phyloP scores from a whole-genome alignment of 345 rosid species.

The Dipteronia sinensis region DNA sequence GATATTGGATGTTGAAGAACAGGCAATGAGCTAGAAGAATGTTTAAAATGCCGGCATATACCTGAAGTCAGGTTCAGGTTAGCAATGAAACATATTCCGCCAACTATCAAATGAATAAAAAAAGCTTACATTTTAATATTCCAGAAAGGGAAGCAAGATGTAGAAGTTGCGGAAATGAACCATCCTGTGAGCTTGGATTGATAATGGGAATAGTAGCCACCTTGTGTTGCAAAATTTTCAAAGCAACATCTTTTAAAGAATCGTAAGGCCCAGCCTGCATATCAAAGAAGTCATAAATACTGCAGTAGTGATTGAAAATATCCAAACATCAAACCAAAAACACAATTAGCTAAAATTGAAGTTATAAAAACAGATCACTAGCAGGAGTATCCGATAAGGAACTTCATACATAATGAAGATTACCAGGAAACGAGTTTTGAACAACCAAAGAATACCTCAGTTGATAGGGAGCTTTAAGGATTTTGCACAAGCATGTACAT shows the following conservation, averaged over 20 bases:
- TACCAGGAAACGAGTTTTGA: neutral
- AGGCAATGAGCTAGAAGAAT: slow-evolving; percentile 85
- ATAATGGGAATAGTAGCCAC: slow-evolving; percentile 82
- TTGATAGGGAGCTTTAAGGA: neutral
- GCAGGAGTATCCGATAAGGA: slow-evolving; percentile 3
- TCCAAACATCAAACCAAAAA: slow-evolving; percentile 5
- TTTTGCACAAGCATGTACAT: neutral
- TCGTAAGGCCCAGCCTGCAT: slow-evolving; percentile 92
- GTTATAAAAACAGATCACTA: neutral
- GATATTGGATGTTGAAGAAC: slow-evolving; percentile 84
- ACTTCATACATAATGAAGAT: neutral
- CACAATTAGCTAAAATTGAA: neutral
- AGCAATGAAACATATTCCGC: slow-evolving; percentile 25
- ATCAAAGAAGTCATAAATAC: slow-evolving; percentile 14
- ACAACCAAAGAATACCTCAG: neutral
- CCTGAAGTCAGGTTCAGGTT: slow-evolving; percentile 52
- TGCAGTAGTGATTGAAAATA: neutral
- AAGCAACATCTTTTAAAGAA: slow-evolving; percentile 76
- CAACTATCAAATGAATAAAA: slow-evolving; percentile 17
- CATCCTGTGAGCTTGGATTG: slow-evolving; percentile 56
- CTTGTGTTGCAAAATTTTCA: slow-evolving; percentile 75
- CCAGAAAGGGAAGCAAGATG: slow-evolving; percentile 95
- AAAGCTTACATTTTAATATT: slow-evolving; percentile 77
- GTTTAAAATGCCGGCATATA: slow-evolving; percentile 88
- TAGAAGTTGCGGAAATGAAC: slow-evolving; percentile 75